Percentiles rank a stretch among this genome's conserved stretches.
These are phyloP conservation scores for Viola pubescens DNA, from an alignment of 441 rosid species.

Conservation along the genomic window DNA sequence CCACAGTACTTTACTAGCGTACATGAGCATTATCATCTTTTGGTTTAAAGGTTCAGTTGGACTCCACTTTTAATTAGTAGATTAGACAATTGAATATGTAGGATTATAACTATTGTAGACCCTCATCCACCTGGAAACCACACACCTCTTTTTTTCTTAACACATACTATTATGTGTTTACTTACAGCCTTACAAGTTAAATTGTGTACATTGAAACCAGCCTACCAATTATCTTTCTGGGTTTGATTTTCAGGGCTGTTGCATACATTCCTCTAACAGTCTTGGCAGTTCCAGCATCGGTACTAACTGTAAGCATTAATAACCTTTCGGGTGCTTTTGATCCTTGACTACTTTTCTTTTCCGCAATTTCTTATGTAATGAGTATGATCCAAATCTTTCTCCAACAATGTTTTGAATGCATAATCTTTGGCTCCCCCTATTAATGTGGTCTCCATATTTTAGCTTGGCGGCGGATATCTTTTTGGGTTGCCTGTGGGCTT, in stretches of 20 bases:
- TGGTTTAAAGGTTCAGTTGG: too few relatives aligned
- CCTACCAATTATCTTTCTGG: constrained; percentile 6
- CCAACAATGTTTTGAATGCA: background rate
- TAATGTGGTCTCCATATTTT: constrained; percentile 27
- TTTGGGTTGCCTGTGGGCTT: constrained; percentile 93
- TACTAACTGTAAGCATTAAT: constrained; percentile 63
- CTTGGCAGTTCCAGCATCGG: constrained; percentile 96
- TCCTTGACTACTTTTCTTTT: constrained; percentile 3
- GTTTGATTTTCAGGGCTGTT: constrained; percentile 54
- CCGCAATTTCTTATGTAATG: background rate
- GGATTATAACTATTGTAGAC: background rate
- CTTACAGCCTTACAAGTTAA: too few relatives aligned
- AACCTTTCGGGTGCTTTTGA: constrained; percentile 6
- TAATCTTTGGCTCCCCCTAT: background rate
- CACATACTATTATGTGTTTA: background rate
- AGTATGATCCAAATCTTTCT: background rate
- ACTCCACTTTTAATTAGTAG: background rate
- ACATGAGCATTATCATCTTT: too few relatives aligned
- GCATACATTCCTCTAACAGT: constrained; percentile 93
- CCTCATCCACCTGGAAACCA: background rate
- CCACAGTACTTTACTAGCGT: too few relatives aligned
- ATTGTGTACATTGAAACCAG: background rate
- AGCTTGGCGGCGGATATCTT: constrained; percentile 99
- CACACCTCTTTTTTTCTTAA: background rate
- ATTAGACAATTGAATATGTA: background rate